phyloP scores from a whole-genome alignment of 1,284 basidiomycete genomes.

The Moesziomyces parantarcticus region DNA sequence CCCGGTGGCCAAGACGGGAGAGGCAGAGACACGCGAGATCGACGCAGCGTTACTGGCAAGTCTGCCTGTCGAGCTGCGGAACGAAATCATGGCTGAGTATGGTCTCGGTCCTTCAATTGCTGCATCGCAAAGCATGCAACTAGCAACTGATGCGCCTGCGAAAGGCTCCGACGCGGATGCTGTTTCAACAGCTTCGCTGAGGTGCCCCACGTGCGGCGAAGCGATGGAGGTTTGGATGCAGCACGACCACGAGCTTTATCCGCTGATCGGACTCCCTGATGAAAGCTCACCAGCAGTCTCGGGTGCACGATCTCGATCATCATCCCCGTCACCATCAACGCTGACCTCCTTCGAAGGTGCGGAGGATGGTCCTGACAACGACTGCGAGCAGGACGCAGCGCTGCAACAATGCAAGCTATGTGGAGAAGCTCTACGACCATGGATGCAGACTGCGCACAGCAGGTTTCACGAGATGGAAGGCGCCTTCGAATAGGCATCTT shows the following conservation, averaged over 20 bases:
- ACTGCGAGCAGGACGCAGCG: conserved; percentile 1
- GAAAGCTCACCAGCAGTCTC: neutral
- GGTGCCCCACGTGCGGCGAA: conserved; percentile 32
- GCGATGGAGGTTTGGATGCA: conserved; percentile 55
- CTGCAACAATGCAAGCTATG: conserved; percentile 17
- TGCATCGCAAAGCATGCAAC: neutral
- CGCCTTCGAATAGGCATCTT: neutral
- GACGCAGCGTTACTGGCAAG: conserved; percentile 41
- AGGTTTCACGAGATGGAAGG: conserved; percentile 28
- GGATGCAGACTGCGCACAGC: conserved; percentile 21
- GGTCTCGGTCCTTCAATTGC: conserved; percentile 27
- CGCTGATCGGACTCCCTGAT: conserved; percentile 35
- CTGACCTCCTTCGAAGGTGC: neutral
- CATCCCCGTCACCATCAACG: neutral
- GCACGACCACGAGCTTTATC: conserved; percentile 59
- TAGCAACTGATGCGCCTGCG: neutral
- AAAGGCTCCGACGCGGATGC: neutral
- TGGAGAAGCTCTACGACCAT: conserved; percentile 14
- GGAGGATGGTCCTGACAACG: no score
- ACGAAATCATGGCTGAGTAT: conserved; percentile 51
- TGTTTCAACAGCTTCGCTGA: neutral
- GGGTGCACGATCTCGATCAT: neutral
- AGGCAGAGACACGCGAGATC: conserved; percentile 8
- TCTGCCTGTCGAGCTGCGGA: conserved; percentile 45
- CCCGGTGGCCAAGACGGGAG: neutral